Evolutionary conservation across 2,329 filamentous ascomycete species (phyloP).

Genomic region (Epichloe bromicola): DNA sequence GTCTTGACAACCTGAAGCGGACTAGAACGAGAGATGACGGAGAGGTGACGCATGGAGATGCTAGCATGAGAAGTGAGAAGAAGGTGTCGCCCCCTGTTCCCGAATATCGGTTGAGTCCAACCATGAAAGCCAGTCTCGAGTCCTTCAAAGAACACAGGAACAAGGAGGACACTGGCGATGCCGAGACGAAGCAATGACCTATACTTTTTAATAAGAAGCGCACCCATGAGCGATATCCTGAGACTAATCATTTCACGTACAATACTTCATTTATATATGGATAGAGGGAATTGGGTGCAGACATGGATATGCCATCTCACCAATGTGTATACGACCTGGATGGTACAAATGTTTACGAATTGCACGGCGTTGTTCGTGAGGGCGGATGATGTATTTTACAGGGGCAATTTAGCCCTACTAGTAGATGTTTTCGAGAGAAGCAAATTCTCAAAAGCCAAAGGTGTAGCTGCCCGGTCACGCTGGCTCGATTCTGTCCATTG

Average conservation of each 20-base stretch:
- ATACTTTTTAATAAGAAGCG: neutral
- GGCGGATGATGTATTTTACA: neutral
- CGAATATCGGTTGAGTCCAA: constrained; percentile 44
- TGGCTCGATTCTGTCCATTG: no score
- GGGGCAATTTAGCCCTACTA: neutral
- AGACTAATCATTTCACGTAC: neutral
- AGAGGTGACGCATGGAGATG: neutral
- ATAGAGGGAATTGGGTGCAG: neutral
- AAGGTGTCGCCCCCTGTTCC: constrained; percentile 48
- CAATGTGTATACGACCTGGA: neutral
- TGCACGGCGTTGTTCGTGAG: neutral
- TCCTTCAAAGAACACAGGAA: constrained; percentile 1
- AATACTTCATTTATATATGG: neutral
- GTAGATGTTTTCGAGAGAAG: neutral
- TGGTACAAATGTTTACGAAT: neutral
- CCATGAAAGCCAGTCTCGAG: constrained; percentile 30
- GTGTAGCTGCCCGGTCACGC: no score
- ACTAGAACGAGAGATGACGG: neutral
- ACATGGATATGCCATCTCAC: neutral
- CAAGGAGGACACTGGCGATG: neutral
- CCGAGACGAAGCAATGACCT: neutral
- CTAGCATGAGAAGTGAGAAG: constrained; percentile 19
- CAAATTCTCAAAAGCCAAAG: neutral
- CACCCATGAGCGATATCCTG: neutral
- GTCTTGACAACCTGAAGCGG: constrained; percentile 24